Base-by-base conservation (phyloP, 2,329 filamentous ascomycete species). In the Aspergillus pseudotamarii region DNA sequence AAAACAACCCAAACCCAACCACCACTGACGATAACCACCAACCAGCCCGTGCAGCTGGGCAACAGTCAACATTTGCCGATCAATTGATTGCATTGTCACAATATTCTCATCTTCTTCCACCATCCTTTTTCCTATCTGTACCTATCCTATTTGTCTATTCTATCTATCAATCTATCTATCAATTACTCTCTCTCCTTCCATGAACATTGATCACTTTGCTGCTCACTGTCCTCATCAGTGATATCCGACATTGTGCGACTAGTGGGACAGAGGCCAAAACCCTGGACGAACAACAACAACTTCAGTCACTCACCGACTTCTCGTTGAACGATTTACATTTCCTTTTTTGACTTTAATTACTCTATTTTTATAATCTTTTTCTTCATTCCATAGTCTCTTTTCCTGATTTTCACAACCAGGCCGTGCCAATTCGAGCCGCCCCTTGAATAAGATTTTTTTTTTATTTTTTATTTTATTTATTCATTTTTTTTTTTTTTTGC, bases 241-340 rank as follows among this genome's bases (percentile, higher is more conserved):
- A 59, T 41, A 41, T 36, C 28, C 48, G 57, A 59, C 56, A 21
- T 38, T 59, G 60, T 62, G 55, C 56, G 60, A 65, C 58, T 56
- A 54, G 58, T 62, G 58, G 59, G 53, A 60, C 63, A 51, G 48
- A 56, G 62, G 51, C 59, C 61, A 60, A 61, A 56, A 59, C 58
- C 58, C 54, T 64, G 26, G 64, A 51, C 21, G 38, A 28, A 48
- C 45, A 48, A 48, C 60, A 64, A 58, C 57, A 66, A 34, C 30
- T 28, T 61, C 59, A 56, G 61, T 64, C 59, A 48, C 65, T 67
- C 67, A 69, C 66, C 67, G 67, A 68, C 66, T 70, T 64, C 66
- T 68, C 58, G 59, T 26, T 26, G 12, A 64, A 64, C 57, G 32
- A 19, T 48, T 59, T 62, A 58, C 56, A 58, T 61, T 60, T 63